phyloP scores from a whole-genome alignment of 176 grass and related monocot species.

The Phoenix roebelenii region DNA sequence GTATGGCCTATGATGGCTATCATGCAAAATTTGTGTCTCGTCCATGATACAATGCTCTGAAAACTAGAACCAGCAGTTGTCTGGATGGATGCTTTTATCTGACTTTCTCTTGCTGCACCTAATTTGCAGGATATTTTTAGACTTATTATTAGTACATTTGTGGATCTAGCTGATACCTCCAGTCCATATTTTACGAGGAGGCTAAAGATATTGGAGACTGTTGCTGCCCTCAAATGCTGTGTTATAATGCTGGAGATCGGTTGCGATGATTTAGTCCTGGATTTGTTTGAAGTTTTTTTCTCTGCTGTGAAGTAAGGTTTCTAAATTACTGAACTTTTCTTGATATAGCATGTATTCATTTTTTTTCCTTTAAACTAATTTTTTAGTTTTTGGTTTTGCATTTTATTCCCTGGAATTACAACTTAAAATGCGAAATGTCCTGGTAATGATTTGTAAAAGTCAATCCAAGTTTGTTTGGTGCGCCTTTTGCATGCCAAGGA shows the following conservation, averaged over 20 bases:
- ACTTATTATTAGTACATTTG: constrained; percentile 73
- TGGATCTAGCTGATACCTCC: constrained; percentile 53
- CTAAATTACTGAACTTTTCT: constrained; percentile 19
- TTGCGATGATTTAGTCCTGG: constrained; percentile 68
- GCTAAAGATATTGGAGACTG: constrained; percentile 87
- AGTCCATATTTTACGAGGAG: constrained; percentile 90
- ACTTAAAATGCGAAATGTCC: too few species aligned
- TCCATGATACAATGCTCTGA: too few species aligned
- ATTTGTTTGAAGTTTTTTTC: constrained; percentile 85
- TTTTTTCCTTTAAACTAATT: too few species aligned
- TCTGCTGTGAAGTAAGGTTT: constrained; percentile 49
- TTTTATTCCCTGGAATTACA: too few species aligned
- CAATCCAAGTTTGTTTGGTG: too few species aligned
- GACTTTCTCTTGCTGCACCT: constrained; percentile 9
- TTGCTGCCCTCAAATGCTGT: constrained; percentile 70
- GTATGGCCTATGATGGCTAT: not conserved
- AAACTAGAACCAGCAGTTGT: not conserved
- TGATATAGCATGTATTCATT: not conserved
- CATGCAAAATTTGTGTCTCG: too few species aligned
- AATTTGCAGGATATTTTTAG: constrained; percentile 85
- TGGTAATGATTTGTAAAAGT: too few species aligned
- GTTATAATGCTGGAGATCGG: constrained; percentile 87
- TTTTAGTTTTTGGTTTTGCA: too few species aligned
- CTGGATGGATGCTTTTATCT: not conserved
- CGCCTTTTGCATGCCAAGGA: too few species aligned